Percentiles rank a stretch among this genome's conserved stretches.
Evolutionary conservation across 1,139 yeast genomes (phyloP).

Genomic region (Candida sp.): DNA sequence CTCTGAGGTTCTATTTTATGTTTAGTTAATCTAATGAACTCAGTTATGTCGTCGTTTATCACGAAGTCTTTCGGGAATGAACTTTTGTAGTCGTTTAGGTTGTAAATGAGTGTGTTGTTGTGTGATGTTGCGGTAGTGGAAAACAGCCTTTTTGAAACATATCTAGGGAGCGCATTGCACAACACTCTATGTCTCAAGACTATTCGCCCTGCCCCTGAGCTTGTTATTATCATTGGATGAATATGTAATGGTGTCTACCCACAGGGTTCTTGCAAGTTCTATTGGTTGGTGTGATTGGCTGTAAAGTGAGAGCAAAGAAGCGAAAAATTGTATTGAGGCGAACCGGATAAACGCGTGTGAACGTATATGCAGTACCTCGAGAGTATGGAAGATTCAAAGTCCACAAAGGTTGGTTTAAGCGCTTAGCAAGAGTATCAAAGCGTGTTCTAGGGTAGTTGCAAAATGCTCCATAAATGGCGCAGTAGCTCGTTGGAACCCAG

Average conservation of each 20-base stretch:
- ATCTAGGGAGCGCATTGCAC: not conserved
- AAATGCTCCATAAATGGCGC: no score
- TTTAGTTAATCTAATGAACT: conserved; percentile 14
- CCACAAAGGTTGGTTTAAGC: no score
- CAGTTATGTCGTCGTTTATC: conserved; percentile 21
- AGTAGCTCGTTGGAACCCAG: no score
- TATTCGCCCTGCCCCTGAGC: not conserved
- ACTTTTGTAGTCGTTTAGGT: conserved; percentile 16
- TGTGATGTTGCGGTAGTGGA: not conserved
- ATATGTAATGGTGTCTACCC: not conserved
- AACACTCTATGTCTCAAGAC: not conserved
- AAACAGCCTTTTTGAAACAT: not conserved
- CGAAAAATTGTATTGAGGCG: not conserved
- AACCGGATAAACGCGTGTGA: no score
- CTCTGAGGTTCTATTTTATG: conserved; percentile 9
- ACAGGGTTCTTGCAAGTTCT: not conserved
- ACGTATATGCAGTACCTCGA: no score
- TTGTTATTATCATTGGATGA: not conserved
- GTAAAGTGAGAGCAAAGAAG: not conserved
- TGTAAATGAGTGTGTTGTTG: conserved; percentile 13
- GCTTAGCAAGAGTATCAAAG: no score
- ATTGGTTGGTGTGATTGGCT: not conserved
- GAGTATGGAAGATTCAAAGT: no score
- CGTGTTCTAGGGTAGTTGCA: no score
- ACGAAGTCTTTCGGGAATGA: conserved; percentile 32